phyloP scores from a whole-genome alignment of 1,139 yeast genomes.

The Dujonia santamariae region DNA sequence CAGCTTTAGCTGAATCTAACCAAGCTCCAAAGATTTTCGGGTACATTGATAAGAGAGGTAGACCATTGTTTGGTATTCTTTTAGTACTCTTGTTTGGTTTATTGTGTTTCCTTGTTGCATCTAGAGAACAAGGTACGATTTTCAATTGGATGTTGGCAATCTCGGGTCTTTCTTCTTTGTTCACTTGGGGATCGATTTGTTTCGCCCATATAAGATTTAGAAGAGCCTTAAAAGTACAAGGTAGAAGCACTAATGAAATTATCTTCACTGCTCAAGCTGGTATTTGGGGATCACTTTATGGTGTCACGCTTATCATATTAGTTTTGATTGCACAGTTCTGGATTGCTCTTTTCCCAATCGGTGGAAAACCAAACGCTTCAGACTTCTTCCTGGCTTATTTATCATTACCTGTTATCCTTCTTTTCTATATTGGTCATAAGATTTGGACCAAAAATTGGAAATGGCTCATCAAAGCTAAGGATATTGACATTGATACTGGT shows the following conservation, averaged over 20 bases:
- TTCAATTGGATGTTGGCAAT: slow-evolving; percentile 81
- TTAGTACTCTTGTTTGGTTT: slow-evolving; percentile 60
- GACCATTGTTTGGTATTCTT: slow-evolving; percentile 67
- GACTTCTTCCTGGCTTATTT: slow-evolving; percentile 60
- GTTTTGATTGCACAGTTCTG: slow-evolving; percentile 78
- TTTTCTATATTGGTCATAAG: slow-evolving; percentile 56
- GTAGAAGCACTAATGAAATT: slow-evolving; percentile 61
- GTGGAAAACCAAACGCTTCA: slow-evolving; percentile 50
- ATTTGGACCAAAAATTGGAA: slow-evolving; percentile 54
- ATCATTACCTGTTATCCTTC: slow-evolving; percentile 58
- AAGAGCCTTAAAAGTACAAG: slow-evolving; percentile 63
- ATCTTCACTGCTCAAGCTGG: slow-evolving; percentile 72
- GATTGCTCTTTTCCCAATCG: slow-evolving; percentile 70
- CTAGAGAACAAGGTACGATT: slow-evolving; percentile 60
- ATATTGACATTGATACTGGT: slow-evolving; percentile 66
- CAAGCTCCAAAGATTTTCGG: slow-evolving; percentile 72
- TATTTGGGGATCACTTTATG: slow-evolving; percentile 63
- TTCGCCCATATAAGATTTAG: slow-evolving; percentile 77
- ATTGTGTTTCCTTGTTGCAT: slow-evolving; percentile 70
- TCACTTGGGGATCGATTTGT: slow-evolving; percentile 81
- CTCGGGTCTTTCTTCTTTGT: slow-evolving; percentile 78
- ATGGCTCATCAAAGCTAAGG: slow-evolving; percentile 41
- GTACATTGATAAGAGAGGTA: slow-evolving; percentile 69
- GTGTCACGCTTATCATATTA: slow-evolving; percentile 56
- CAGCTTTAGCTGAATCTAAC: slow-evolving; percentile 78